Conservation (phyloP, 495 filamentous ascomycete species). For the Rhypophila decipiens region DNA sequence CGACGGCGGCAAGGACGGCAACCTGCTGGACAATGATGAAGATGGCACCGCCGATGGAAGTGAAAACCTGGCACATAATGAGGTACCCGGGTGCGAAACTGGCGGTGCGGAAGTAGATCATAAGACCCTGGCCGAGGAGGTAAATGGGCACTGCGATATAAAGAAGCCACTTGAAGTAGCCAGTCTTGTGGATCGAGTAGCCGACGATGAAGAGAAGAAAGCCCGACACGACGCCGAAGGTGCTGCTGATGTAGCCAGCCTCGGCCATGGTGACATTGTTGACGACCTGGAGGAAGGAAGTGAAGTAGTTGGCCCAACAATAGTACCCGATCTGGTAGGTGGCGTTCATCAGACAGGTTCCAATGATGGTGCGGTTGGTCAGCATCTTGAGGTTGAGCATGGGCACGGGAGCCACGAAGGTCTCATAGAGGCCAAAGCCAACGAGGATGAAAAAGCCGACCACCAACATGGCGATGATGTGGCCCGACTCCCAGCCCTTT, state of each 20-base stretch:
- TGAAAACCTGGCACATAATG: slow-evolving; percentile 72
- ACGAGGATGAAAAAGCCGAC: slow-evolving; percentile 51
- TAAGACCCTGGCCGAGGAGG: slow-evolving; percentile 59
- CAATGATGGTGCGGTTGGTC: slow-evolving; percentile 53
- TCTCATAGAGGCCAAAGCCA: slow-evolving; percentile 54
- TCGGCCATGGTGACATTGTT: slow-evolving; percentile 48
- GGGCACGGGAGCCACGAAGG: slow-evolving; percentile 42
- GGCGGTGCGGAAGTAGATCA: slow-evolving; percentile 61
- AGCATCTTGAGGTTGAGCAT: slow-evolving; percentile 56
- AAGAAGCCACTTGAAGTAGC: slow-evolving; percentile 55
- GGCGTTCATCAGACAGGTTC: slow-evolving; percentile 46
- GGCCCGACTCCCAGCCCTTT: slow-evolving; percentile 41
- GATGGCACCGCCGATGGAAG: slow-evolving; percentile 56
- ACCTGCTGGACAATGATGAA: slow-evolving; percentile 56
- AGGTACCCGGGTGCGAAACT: slow-evolving; percentile 50
- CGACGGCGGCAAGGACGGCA: slow-evolving; percentile 56
- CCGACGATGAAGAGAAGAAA: slow-evolving; percentile 53
- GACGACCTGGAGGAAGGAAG: slow-evolving; percentile 62
- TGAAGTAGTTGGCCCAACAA: slow-evolving; percentile 60
- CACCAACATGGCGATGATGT: slow-evolving; percentile 53
- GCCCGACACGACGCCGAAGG: slow-evolving; percentile 63
- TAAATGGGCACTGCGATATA: slow-evolving; percentile 57
- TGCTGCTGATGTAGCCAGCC: slow-evolving; percentile 59
- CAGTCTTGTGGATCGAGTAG: slow-evolving; percentile 46
- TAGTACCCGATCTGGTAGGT: slow-evolving; percentile 54